Base-by-base conservation (phyloP, 1,284 basidiomycete species). In the Coriolopsis trogii region DNA sequence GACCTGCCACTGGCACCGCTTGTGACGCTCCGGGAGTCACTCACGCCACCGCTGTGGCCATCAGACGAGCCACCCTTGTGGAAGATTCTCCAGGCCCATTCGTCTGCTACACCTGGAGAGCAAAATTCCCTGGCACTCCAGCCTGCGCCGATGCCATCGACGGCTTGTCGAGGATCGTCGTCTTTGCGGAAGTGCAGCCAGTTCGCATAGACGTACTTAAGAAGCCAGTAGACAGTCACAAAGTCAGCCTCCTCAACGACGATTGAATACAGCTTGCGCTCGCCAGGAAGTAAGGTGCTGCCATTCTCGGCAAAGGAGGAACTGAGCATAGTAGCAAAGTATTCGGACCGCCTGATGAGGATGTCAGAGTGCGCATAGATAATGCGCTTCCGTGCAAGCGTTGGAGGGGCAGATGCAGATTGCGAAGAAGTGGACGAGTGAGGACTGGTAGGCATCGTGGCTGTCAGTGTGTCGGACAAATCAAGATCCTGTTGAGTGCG, bases 301-400 rank as follows among this genome's bases (percentile, higher is more conserved):
- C 63, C 60, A 40, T 75, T 82, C 67, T 91, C 89, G 5, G 81
- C 69, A 63, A 91, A 93, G 0, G 83, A 80, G 0, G 87, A 89
- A 25, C 79, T 73, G 18, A 94, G 76, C 82, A 93, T 89, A 1
- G 87, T 89, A 2, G 82, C 77, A 63, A 93, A 93, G 63, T 93
- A 93, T 45, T 92, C 89, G 20, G 87, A 88, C 20, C 90, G 73
- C 10, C 79, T 77, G 37, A 73, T 81, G 18, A 93, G 77, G 36
- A 93, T 85, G 62, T 89, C 85, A 2, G 86, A 85, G 68, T 94
- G 91, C 0, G 90, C 90, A 68, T 91, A 93, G 24, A 95, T 81
- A 18, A 89, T 67, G 20, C 86, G 76, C 59, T 88, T 88, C 10
- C 87, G 76, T 9, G 81, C 84, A 4, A 77, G 74, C 9, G 73